Evolutionary conservation across 1,284 basidiomycete species (phyloP).

Genomic region (Ceratobasidium theobromae): DNA sequence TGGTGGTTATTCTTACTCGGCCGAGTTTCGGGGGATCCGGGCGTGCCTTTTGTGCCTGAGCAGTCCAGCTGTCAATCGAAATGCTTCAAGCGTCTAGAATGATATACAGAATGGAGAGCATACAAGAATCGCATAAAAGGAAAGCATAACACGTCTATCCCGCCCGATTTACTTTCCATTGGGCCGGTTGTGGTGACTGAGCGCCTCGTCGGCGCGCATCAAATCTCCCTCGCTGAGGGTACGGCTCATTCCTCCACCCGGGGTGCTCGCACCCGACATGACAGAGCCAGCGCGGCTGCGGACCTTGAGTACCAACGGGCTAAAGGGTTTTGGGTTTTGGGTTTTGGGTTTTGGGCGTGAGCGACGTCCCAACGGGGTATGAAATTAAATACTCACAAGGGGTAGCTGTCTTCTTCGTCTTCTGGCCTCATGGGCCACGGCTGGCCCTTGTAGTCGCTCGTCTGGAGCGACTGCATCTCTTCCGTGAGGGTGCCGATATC

Average conservation of each 20-base stretch:
- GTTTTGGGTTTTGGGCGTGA: neutral
- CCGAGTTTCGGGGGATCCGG: constrained; percentile 6
- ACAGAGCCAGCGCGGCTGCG: constrained; percentile 84
- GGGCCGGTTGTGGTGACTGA: constrained; percentile 44
- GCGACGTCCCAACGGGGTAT: neutral
- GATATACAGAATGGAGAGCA: too few species aligned
- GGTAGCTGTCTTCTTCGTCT: constrained; percentile 90
- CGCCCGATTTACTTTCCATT: neutral
- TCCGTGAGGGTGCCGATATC: constrained; percentile 94
- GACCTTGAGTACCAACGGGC: constrained; percentile 89
- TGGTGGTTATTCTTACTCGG: neutral
- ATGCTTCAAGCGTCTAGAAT: too few species aligned
- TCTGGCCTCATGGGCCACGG: constrained; percentile 61
- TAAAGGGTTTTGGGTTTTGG: constrained; percentile 40
- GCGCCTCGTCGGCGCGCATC: constrained; percentile 77
- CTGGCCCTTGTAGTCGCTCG: constrained; percentile 85
- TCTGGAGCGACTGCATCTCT: constrained; percentile 86
- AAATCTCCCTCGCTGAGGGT: constrained; percentile 84
- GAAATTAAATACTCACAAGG: constrained; percentile 58
- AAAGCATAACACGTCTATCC: neutral
- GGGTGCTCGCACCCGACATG: constrained; percentile 85
- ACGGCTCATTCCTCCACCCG: constrained; percentile 66
- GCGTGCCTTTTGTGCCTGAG: too few species aligned
- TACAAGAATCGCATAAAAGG: neutral
- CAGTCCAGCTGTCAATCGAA: too few species aligned